Percentiles rank a stretch among this genome's conserved stretches.
phyloP scores from a whole-genome alignment of 2,329 filamentous ascomycete species.

The Nakataea oryzae region DNA sequence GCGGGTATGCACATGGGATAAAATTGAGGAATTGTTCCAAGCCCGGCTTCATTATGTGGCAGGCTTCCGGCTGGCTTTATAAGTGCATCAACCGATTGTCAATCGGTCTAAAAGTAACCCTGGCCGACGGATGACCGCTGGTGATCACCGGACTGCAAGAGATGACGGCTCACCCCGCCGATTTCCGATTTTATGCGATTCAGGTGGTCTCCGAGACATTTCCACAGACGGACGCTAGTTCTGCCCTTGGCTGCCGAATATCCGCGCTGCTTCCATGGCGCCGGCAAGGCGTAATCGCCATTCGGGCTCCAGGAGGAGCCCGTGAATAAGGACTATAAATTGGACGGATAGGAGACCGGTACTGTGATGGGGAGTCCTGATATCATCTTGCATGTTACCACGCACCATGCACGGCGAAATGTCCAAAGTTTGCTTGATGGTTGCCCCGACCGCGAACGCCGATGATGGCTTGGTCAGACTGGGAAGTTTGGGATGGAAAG shows the following conservation, averaged over 20 bases:
- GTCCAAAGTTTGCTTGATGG: background rate
- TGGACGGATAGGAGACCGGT: background rate
- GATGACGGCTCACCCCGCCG: background rate
- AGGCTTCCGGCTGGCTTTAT: background rate
- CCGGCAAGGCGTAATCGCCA: background rate
- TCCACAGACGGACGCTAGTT: no score
- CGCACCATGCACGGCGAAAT: background rate
- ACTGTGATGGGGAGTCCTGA: background rate
- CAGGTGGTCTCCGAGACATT: background rate
- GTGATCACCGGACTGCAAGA: background rate
- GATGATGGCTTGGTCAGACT: background rate
- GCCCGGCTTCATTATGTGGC: background rate
- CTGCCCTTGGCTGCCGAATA: background rate
- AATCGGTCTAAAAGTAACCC: background rate
- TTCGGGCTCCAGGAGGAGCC: background rate
- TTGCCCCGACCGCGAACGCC: background rate
- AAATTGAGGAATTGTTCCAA: no score
- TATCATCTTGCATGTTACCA: background rate
- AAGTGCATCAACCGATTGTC: no score
- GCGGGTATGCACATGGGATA: background rate
- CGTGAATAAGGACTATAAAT: background rate
- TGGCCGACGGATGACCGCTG: no score
- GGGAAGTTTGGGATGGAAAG: background rate
- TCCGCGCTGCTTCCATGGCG: background rate
- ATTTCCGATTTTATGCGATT: background rate